Evolutionary conservation across 1,139 yeast genomes (phyloP).

Genomic region (Kluyveromyces sp.): DNA sequence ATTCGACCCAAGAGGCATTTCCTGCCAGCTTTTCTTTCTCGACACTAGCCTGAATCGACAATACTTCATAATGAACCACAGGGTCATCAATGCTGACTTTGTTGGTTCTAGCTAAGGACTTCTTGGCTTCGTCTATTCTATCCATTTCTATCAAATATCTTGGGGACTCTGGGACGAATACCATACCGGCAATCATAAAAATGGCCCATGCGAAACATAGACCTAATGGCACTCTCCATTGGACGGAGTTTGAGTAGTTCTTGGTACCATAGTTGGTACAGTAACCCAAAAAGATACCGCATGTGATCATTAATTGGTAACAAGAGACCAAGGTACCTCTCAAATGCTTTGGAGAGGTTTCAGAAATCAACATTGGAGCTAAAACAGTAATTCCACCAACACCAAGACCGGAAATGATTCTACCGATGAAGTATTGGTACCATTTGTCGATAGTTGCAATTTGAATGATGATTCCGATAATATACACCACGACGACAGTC

Average conservation of each 20-base stretch:
- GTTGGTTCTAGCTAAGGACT: constrained; percentile 52
- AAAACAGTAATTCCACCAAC: constrained; percentile 59
- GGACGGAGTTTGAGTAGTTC: constrained; percentile 41
- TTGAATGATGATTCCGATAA: constrained; percentile 58
- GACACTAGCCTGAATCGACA: constrained; percentile 54
- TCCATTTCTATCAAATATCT: constrained; percentile 55
- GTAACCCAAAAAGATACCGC: constrained; percentile 58
- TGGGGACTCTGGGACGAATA: constrained; percentile 72
- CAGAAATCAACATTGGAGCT: constrained; percentile 59
- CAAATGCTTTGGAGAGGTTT: constrained; percentile 58
- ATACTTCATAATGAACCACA: constrained; percentile 50
- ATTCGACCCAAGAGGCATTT: constrained; percentile 53
- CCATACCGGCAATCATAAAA: constrained; percentile 46
- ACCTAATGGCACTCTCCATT: constrained; percentile 62
- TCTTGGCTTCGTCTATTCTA: constrained; percentile 50
- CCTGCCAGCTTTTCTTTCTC: constrained; percentile 59
- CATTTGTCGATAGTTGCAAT: constrained; percentile 46
- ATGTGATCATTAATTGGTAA: constrained; percentile 59
- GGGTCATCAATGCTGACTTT: constrained; percentile 50
- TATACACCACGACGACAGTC: constrained; percentile 49
- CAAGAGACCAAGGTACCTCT: constrained; percentile 62
- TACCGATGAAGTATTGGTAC: constrained; percentile 54
- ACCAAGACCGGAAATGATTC: constrained; percentile 59
- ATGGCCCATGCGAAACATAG: constrained; percentile 41
- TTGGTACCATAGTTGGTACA: constrained; percentile 56